A percentile compares a stretch with the other conserved stretches of the same genome.
These are phyloP conservation scores for Ophiostoma perfectum DNA, from an alignment of 2,329 filamentous ascomycete genomes.

Conservation along the genomic window DNA sequence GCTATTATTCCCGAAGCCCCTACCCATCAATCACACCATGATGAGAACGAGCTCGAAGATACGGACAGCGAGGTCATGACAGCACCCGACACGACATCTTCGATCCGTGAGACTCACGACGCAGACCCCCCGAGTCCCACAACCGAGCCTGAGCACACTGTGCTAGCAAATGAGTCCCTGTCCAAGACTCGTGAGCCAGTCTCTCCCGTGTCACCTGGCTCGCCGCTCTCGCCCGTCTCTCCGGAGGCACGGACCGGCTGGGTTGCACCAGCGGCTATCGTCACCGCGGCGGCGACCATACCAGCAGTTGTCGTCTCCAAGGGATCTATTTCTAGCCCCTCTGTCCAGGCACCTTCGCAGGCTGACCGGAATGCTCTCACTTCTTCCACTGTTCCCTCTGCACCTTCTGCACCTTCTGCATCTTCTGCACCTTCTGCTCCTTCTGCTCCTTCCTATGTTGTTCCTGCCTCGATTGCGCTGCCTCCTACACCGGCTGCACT, in stretches of 20 bases:
- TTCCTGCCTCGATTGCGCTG: neutral
- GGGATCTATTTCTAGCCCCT: neutral
- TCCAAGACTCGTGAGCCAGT: slow-evolving; percentile 4
- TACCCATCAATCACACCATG: neutral
- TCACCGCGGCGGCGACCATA: neutral
- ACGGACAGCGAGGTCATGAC: slow-evolving; percentile 18
- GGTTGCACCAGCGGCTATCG: neutral
- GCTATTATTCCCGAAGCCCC: neutral
- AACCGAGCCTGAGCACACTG: neutral
- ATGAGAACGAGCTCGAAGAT: neutral
- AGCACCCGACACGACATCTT: slow-evolving; percentile 16
- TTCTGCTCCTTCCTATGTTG: neutral
- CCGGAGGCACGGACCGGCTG: neutral
- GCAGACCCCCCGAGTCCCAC: neutral
- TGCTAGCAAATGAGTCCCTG: neutral
- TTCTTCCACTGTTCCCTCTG: neutral
- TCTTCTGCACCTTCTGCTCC: neutral
- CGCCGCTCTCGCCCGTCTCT: neutral
- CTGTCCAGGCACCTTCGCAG: neutral
- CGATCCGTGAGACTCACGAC: neutral
- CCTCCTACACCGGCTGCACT: neutral
- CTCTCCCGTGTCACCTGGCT: neutral
- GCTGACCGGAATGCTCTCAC: neutral
- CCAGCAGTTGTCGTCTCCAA: slow-evolving; percentile 7
- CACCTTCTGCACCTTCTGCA: neutral